Conservation (phyloP, 805 yeast genomes). For the Starmerella stellata region DNA sequence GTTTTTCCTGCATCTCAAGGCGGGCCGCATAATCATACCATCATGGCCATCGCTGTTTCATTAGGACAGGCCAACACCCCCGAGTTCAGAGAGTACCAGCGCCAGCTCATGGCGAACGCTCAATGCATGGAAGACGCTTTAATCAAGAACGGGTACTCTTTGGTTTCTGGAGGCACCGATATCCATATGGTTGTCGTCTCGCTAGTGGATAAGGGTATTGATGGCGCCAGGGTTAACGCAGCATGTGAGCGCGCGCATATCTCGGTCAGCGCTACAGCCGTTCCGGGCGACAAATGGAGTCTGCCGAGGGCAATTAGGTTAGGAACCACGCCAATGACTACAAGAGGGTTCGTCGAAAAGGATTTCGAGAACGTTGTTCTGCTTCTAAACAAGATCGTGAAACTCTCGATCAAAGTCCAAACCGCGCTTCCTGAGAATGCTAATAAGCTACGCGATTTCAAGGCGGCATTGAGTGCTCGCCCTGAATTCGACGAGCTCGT, state of each 20-base stretch:
- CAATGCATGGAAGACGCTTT: slow-evolving; percentile 60
- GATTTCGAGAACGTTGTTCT: slow-evolving; percentile 67
- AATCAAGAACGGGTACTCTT: slow-evolving; percentile 49
- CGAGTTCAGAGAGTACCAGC: slow-evolving; percentile 78
- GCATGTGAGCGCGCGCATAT: slow-evolving; percentile 87
- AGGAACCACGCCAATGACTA: slow-evolving; percentile 97
- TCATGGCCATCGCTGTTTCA: slow-evolving; percentile 91
- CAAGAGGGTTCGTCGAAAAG: slow-evolving; percentile 79
- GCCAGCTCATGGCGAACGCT: slow-evolving; percentile 74
- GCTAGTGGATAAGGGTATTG: slow-evolving; percentile 61
- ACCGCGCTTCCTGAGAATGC: slow-evolving; percentile 70
- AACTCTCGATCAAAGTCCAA: slow-evolving; percentile 59
- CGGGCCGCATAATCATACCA: slow-evolving; percentile 98
- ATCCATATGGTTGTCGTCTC: slow-evolving; percentile 89
- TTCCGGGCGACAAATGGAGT: slow-evolving; percentile 94
- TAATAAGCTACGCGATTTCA: slow-evolving; percentile 88
- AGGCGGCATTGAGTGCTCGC: slow-evolving; percentile 43
- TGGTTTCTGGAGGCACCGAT: slow-evolving; percentile 91
- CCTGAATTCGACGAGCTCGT: slow-evolving; percentile 17
- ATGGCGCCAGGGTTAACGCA: slow-evolving; percentile 91
- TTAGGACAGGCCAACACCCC: slow-evolving; percentile 82
- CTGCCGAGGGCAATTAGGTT: slow-evolving; percentile 92
- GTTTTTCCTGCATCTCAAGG: slow-evolving; percentile 99
- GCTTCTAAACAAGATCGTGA: slow-evolving; percentile 62
- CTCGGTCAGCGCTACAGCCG: slow-evolving; percentile 89